Evolutionary conservation across 1,284 basidiomycete species (phyloP).

Genomic region (Cutaneotrichosporon sp.): DNA sequence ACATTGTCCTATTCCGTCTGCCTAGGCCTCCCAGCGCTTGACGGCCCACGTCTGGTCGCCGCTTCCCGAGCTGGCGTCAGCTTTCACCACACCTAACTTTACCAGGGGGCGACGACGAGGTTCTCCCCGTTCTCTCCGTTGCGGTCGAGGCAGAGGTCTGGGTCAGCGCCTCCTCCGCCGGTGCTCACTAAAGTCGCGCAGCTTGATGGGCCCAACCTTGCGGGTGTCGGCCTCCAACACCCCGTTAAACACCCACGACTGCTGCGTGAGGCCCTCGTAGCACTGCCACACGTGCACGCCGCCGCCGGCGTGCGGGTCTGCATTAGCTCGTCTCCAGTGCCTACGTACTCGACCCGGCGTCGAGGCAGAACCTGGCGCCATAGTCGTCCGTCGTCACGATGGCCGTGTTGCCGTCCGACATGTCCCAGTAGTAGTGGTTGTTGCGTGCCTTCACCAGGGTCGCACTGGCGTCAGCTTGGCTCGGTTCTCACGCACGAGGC

Average conservation of each 20-base stretch:
- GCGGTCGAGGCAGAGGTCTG: background rate
- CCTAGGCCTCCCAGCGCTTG: background rate
- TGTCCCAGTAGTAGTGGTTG: conserved; percentile 1
- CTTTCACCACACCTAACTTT: background rate
- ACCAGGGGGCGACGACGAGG: background rate
- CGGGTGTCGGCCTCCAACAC: background rate
- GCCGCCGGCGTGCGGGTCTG: background rate
- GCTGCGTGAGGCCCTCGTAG: conserved; percentile 20
- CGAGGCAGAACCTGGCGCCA: conserved; percentile 37
- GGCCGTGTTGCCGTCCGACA: background rate
- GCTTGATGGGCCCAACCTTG: background rate
- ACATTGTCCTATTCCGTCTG: background rate
- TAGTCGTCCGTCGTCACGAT: background rate
- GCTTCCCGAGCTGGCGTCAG: background rate
- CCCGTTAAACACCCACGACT: conserved; percentile 20
- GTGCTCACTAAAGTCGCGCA: background rate
- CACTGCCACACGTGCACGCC: conserved; percentile 18
- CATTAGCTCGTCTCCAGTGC: background rate
- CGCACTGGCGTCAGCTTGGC: background rate
- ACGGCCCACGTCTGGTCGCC: background rate
- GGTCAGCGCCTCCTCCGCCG: background rate
- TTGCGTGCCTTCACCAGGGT: background rate
- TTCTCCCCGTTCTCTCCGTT: background rate
- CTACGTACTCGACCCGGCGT: conserved; percentile 25
- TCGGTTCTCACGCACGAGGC: background rate